Evolutionary conservation across 108 stramenopile species (phyloP), one percentile per base, ranked within the genome.

Genomic region (Nitzschia palea): DNA sequence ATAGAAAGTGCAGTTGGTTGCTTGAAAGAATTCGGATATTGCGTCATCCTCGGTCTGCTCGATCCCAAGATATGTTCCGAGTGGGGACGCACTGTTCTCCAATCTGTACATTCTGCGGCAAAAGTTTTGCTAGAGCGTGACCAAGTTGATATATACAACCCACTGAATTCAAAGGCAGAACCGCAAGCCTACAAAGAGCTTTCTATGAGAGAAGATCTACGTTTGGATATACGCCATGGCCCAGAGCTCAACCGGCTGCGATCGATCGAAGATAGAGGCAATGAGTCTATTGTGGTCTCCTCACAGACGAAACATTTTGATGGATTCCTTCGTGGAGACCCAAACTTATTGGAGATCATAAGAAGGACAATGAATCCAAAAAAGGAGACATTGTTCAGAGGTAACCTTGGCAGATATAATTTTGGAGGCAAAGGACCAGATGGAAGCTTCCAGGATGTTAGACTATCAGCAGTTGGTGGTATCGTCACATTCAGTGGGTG

Each of bases 191-290:
- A 91, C 44, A 74, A 73, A 57, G 93, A 94, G 75, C 18, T 74
- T 67, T 83, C 90, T n/a, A 91, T 91, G 93, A 57, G 93, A 44
- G 93, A 90, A 80, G 89, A 93, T 60, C 60, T 93, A 17, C 85
- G 92, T 5, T 56, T 93, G 28, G 92, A 93, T 77, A 54, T 93
- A 30, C 56, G 92, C 44, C 60, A 85, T 47, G 92, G 89, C 34
- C 89, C 89, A 0, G 36, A 48, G 1, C 76, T 93, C 64, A 30
- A 56, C 26, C 48, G 44, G 9, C 20, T 88, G n/a, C 62, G 86
- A 28, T 8, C 14, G 23, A 43, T 48, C 50, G 53, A 47, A 32
- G 62, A 50, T 20, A 6, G 22, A 22, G 63, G 69, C 17, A 65
- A 66, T 32, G 29, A 34, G 9, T 64, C 79, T 2, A 81, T 80